Base-by-base conservation (phyloP, 1,139 yeast genomes). In the Geotrichum australiense region DNA sequence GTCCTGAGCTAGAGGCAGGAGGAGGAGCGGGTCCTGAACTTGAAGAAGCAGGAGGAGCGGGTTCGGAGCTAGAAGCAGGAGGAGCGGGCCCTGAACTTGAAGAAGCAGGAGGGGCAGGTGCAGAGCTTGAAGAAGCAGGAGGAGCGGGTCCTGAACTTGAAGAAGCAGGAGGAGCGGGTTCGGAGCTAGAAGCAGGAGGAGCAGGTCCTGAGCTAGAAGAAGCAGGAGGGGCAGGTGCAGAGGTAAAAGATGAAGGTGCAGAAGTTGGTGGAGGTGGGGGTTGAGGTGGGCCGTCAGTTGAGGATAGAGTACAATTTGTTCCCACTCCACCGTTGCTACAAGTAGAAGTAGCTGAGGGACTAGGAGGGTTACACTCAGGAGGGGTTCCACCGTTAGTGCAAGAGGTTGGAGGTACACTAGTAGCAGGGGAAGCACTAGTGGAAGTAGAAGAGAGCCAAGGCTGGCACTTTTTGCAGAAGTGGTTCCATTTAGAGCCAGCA, bases 121-220 rank as follows among this genome's bases (percentile, higher is more conserved):
- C 38, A 35, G 38, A 24, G 27, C 35, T 11, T 27, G 30, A 14
- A 7, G 30, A 14, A 27, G 15, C 15, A 6, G 30, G 30, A 27
- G 30, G 25, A 22, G 8, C 25, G 25, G 25, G 10, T 22, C 25
- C 25, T 22, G 6, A 10, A 22, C 25, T 10, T 7, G 4, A 4
- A 18, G 20, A 12, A 29, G 33, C 14, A 26, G 20, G 18, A 10
- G 24, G 5, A 31, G 19, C 14, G 16, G 35, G 14, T 4, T 19
- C 25, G 6, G 18, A 20, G 25, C 35, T 8, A 19, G 25, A 10
- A 8, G 16, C 25, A 32, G 24, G 16, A 32, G 24, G 16, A 18
- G 18, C 16, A 23, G 29, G 10, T 15, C 37, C 29, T n/a, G 18
- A 34, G 16, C 15, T 19, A 5, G 12, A 21, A 34, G 15, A 8